phyloP scores from a whole-genome alignment of 2,329 filamentous ascomycete genomes.

The Aulographum hederae region DNA sequence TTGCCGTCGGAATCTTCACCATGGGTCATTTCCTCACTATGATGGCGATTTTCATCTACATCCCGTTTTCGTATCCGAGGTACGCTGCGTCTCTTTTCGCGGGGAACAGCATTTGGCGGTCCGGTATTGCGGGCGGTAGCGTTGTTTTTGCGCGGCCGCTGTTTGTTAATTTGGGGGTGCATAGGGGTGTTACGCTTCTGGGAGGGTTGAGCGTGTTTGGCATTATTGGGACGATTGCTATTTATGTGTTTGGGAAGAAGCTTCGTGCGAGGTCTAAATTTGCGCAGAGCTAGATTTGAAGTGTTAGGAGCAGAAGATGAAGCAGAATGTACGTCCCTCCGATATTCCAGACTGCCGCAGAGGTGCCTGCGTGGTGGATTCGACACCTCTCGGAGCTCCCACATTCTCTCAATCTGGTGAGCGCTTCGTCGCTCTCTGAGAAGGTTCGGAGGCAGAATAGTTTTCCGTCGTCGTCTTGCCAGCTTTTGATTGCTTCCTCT shows the following conservation, averaged over 20 bases:
- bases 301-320: no score
- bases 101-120: conserved; percentile 10
- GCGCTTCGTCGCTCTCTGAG: no score
- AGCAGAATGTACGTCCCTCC: no score
- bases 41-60: conserved; percentile 43
- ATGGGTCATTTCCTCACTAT: conserved; percentile 35
- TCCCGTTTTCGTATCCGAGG: conserved; percentile 35
- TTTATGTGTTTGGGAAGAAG: conserved; percentile 3
- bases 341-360: no score
- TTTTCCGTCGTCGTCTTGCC: no score
- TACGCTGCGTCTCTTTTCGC: conserved; percentile 16
- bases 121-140: conserved; percentile 37
- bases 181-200: conserved; percentile 36
- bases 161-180: conserved; percentile 40
- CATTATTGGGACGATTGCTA: conserved; percentile 2
- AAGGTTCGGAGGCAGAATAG: no score
- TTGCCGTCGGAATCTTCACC: conserved; percentile 32
- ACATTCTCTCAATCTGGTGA: no score
- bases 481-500: no score
- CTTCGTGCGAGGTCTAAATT: conserved; percentile 4
- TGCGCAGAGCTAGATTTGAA: conserved; percentile 1
- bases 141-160: conserved; percentile 43
- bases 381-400: no score
- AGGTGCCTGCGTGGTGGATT: no score
- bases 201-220: conserved; percentile 21